Evolutionary conservation across 108 stramenopile genomes (phyloP).

Genomic region (Pseudonitzschia delicatissima): DNA sequence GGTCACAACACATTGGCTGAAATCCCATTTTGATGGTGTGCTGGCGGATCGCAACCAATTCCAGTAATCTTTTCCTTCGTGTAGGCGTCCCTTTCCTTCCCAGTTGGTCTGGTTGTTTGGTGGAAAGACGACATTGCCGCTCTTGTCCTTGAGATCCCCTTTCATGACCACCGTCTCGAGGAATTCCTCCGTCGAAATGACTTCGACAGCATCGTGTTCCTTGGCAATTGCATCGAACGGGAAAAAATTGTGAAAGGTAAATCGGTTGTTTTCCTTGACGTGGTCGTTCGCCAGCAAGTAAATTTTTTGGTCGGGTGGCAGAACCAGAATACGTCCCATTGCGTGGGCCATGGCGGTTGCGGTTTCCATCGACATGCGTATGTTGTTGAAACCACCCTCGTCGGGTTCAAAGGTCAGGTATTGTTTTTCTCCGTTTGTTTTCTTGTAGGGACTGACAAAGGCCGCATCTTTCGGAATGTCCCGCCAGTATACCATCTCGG

Average conservation of each 20-base stretch:
- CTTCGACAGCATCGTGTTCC: constrained; percentile 69
- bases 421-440: constrained; percentile 16
- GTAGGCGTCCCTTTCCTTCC: constrained; percentile 43
- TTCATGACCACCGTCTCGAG: constrained; percentile 56
- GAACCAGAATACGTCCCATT: constrained; percentile 86
- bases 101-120: constrained; percentile 38
- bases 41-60: constrained; percentile 22
- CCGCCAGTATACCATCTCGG: constrained; percentile 85
- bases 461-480: constrained; percentile 67
- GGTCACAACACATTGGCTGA: constrained; percentile 54
- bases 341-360: constrained; percentile 79
- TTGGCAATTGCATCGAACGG: constrained; percentile 63
- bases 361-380: constrained; percentile 93
- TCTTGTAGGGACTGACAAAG: constrained; percentile 50
- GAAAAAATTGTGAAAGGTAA: constrained; percentile 78
- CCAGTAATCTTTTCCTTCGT: constrained; percentile 13
- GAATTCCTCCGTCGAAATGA: constrained; percentile 88
- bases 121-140: constrained; percentile 55
- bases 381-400: constrained; percentile 95
- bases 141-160: constrained; percentile 39
- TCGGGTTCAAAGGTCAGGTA: constrained; percentile 92
- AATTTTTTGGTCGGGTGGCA: constrained; percentile 82
- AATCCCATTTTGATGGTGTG: constrained; percentile 49
- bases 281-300: constrained; percentile 32
- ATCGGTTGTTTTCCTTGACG: constrained; percentile 46